A percentile compares a stretch with the other conserved stretches of the same genome.
These are phyloP conservation scores for Solanum piurae DNA, from an alignment of 257 asterid species.

Conservation along the genomic window DNA sequence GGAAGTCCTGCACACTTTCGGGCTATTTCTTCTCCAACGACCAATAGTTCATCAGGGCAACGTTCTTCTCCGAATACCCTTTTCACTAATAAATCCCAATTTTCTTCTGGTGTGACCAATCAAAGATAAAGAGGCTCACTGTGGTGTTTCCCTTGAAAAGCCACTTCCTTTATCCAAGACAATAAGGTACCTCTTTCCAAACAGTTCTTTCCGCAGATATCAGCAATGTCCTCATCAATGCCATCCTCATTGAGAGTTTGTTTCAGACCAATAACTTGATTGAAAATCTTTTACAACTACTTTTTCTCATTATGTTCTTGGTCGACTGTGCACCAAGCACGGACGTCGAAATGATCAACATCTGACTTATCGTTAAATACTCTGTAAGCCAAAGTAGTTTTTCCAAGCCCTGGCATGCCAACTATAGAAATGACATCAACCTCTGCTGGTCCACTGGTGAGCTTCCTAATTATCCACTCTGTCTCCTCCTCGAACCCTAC, in stretches of 20 bases:
- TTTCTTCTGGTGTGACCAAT: background rate
- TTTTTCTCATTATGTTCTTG: background rate
- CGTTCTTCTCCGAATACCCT: too few species aligned
- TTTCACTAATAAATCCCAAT: conserved; percentile 3
- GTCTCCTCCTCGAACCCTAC: background rate
- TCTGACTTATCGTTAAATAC: too few species aligned
- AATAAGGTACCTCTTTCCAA: conserved; percentile 4
- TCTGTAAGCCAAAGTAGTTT: too few species aligned
- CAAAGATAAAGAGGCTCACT: background rate
- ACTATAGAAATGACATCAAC: background rate
- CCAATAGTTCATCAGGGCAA: too few species aligned
- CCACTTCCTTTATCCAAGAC: conserved; percentile 7
- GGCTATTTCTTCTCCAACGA: too few species aligned
- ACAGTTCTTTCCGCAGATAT: background rate
- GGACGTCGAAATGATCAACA: background rate
- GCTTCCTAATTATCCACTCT: background rate
- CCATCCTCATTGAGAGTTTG: background rate
- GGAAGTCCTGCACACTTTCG: too few species aligned
- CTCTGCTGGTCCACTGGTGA: background rate
- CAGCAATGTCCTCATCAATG: background rate
- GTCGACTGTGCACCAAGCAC: too few species aligned
- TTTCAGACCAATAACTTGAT: background rate
- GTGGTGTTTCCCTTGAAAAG: background rate
- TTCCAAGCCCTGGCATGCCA: background rate
- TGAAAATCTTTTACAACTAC: background rate